Percentiles rank a stretch among this genome's conserved stretches.
phyloP scores from a whole-genome alignment of 495 filamentous ascomycete species.

The Pseudoneurospora amorphoporcata region DNA sequence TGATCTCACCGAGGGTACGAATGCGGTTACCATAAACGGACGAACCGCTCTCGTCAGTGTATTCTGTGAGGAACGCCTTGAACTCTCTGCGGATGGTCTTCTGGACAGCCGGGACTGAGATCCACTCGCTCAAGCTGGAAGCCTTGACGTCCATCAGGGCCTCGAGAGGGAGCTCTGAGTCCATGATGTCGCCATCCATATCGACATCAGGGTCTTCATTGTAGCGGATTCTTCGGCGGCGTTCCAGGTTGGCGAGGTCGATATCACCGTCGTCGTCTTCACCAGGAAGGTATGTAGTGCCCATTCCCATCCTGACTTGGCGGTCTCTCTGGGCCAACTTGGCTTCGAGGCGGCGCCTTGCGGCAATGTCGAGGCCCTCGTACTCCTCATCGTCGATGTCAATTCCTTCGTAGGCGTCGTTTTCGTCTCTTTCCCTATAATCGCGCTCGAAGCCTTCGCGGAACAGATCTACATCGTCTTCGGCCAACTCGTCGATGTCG shows the following conservation, averaged over 20 bases:
- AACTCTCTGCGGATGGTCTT: slow-evolving; percentile 92
- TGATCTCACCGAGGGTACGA: slow-evolving; percentile 87
- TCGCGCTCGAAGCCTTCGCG: slow-evolving; percentile 81
- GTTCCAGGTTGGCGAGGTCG: slow-evolving; percentile 72
- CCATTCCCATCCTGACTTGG: slow-evolving; percentile 66
- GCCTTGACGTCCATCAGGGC: slow-evolving; percentile 91
- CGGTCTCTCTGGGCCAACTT: slow-evolving; percentile 76
- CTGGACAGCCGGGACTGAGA: slow-evolving; percentile 80
- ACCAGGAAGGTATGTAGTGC: slow-evolving; percentile 74
- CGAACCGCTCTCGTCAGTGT: slow-evolving; percentile 71
- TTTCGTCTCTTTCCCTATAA: slow-evolving; percentile 50
- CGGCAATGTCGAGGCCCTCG: slow-evolving; percentile 63
- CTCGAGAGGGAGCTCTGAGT: slow-evolving; percentile 87
- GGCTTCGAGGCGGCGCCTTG: slow-evolving; percentile 75
- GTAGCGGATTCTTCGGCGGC: slow-evolving; percentile 73
- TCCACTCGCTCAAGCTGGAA: slow-evolving; percentile 85
- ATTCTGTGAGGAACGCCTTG: slow-evolving; percentile 94
- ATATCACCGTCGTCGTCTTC: slow-evolving; percentile 79
- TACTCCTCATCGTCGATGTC: slow-evolving; percentile 52
- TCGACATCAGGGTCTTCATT: slow-evolving; percentile 91
- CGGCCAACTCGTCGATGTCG: slow-evolving; percentile 91
- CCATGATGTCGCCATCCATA: slow-evolving; percentile 86
- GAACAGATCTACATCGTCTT: slow-evolving; percentile 95
- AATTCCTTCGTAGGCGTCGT: slow-evolving; percentile 36
- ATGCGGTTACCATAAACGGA: slow-evolving; percentile 94